Conservation (phyloP, 2,329 filamentous ascomycete species). For the Didymella segeticola region DNA sequence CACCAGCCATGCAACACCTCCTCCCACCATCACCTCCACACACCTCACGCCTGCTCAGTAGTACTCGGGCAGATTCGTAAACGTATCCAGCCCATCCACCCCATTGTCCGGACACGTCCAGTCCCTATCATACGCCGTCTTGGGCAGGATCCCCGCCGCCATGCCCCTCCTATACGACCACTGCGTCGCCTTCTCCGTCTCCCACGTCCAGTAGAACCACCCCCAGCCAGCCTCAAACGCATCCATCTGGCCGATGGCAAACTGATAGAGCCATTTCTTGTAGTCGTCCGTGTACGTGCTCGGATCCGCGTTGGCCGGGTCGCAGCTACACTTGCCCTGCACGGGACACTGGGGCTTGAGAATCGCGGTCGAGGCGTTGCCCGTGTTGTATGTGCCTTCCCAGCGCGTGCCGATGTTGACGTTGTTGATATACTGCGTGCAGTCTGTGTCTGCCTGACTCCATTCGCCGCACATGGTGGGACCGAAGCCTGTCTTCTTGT, state of each 20-base stretch:
- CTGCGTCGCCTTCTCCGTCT: constrained; percentile 82
- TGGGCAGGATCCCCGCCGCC: constrained; percentile 78
- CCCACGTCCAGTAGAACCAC: constrained; percentile 99
- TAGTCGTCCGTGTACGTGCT: constrained; percentile 73
- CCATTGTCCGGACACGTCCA: constrained; percentile 51
- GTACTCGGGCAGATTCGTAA: constrained; percentile 53
- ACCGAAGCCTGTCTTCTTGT: constrained; percentile 80
- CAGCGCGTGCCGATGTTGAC: constrained; percentile 87
- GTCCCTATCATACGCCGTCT: constrained; percentile 51
- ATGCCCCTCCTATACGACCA: constrained; percentile 92
- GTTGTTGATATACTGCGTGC: constrained; percentile 84
- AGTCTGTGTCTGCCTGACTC: constrained; percentile 97
- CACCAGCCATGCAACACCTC: not conserved
- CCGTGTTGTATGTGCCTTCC: constrained; percentile 83
- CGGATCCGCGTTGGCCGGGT: constrained; percentile 75
- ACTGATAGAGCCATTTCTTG: constrained; percentile 84
- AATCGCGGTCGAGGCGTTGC: constrained; percentile 66
- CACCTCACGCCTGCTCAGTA: too few species aligned
- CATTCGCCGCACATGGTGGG: constrained; percentile 96
- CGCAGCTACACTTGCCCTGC: constrained; percentile 72
- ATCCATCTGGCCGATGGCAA: constrained; percentile 95
- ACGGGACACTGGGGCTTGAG: constrained; percentile 77
- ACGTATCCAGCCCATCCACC: constrained; percentile 47
- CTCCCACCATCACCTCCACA: not conserved
- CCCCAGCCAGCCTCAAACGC: constrained; percentile 93